Evolutionary conservation across 1,284 basidiomycete genomes (phyloP).

Genomic region (Calocybe gambosa): DNA sequence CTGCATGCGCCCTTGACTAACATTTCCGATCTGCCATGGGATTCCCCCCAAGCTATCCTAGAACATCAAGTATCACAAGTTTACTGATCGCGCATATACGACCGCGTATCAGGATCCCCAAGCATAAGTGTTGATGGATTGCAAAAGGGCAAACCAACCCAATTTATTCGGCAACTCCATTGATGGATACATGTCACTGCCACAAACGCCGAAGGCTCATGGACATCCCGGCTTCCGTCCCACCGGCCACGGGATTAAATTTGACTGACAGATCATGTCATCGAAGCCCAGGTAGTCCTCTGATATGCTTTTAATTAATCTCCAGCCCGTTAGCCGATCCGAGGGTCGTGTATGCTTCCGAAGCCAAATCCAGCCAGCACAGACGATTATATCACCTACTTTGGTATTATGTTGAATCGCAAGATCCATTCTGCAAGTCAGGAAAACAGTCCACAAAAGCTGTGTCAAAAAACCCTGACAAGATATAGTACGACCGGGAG

Average conservation of each 20-base stretch:
- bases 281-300: conserved; percentile 6
- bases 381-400: conserved; percentile 4
- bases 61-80: background rate
- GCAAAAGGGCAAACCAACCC: background rate
- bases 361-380: background rate
- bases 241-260: background rate
- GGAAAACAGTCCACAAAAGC: background rate
- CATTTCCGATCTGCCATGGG: conserved; percentile 15
- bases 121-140: conserved; percentile 1
- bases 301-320: conserved; percentile 1
- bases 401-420: background rate
- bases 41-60: conserved; percentile 7
- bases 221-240: conserved; percentile 3
- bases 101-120: conserved; percentile 3
- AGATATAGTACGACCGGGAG: background rate
- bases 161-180: background rate
- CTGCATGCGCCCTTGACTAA: background rate
- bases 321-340: conserved; percentile 4
- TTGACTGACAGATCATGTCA: conserved; percentile 17
- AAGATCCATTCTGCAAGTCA: conserved; percentile 1
- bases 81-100: conserved; percentile 2
- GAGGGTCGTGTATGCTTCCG: background rate
- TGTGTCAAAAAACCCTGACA: background rate
- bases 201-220: conserved; percentile 2
- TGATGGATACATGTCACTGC: conserved; percentile 4